Evolutionary conservation across 129 eudicot species (phyloP).

Genomic region (Chrysanthemum makinoi): DNA sequence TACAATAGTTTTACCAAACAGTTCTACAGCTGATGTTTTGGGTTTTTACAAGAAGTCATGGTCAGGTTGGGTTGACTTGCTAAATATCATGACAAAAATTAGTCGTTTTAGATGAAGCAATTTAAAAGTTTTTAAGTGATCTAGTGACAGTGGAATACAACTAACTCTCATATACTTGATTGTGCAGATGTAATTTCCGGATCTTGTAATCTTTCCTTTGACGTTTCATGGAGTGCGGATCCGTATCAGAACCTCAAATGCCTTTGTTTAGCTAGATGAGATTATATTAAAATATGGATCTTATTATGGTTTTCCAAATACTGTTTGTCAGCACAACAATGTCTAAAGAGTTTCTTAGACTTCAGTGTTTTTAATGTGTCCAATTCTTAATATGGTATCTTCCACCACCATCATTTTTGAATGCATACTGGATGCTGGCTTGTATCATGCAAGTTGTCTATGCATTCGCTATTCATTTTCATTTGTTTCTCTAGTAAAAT

Average conservation of each 20-base stretch:
- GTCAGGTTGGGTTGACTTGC: constrained; percentile 5
- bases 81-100: background rate
- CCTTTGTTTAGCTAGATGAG: background rate
- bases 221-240: background rate
- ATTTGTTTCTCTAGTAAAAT: too few species aligned
- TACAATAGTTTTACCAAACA: background rate
- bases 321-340: constrained; percentile 12
- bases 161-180: constrained; percentile 20
- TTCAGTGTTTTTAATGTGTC: constrained; percentile 8
- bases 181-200: constrained; percentile 74
- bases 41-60: background rate
- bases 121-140: background rate
- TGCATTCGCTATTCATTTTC: constrained; percentile 6
- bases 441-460: constrained; percentile 2
- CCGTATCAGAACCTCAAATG: background rate
- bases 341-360: constrained; percentile 10
- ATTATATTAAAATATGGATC: constrained; percentile 3
- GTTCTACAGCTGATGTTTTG: background rate
- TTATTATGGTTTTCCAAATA: background rate
- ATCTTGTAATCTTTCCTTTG: constrained; percentile 30
- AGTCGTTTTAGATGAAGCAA: background rate
- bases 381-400: background rate
- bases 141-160: constrained; percentile 9
- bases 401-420: background rate
- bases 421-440: background rate